Evolutionary conservation across 805 yeast genomes (phyloP), one percentile per base, ranked within the genome.

Genomic region (Starmerella apicola): DNA sequence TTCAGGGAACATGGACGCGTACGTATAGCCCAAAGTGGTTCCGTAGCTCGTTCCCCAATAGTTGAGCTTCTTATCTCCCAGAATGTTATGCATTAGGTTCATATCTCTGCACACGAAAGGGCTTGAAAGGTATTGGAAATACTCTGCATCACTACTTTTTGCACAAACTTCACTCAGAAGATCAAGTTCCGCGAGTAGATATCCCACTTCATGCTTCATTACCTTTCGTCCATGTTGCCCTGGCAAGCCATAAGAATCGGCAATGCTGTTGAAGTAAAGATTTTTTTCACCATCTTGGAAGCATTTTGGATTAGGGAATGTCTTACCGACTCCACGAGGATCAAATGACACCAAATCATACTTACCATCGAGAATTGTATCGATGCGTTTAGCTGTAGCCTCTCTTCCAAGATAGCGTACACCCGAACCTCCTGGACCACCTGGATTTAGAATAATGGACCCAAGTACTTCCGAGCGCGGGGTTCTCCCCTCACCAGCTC

Each of bases 1-100:
- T 2, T 39, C 39, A 27, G 54, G 54, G 42, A 48, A 51, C 42
- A 50, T 37, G 21, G 45, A 49, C 18, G 54, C 54, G 38, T 46
- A 51, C 17, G 51, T 48, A 32, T 40, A 45, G 9, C 54, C 54
- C 3, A 49, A 33, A 17, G 50, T 40, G 8, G 47, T 38, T 12
- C 54, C 54, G 34, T 51, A 51, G 26, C 51, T 46, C 41, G 45
- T 50, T 17, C 54, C 54, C 54, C 54, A 51, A 39, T 51, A 51
- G 39, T 51, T 50, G 21, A 51, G 38, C 36, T 50, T 49, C 2
- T 26, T 40, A 37, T 51, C 54, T 4, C 54, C 54, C 23, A 51
- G 34, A 4, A 51, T 51, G 3, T 34, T 27, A 37, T 51, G 51
- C 15, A 51, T 32, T 26, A 44, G 49, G 15, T 42, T 34, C 53